Evolutionary conservation across 495 filamentous ascomycete genomes (phyloP).

Genomic region (Penicillium atrosanguineum): DNA sequence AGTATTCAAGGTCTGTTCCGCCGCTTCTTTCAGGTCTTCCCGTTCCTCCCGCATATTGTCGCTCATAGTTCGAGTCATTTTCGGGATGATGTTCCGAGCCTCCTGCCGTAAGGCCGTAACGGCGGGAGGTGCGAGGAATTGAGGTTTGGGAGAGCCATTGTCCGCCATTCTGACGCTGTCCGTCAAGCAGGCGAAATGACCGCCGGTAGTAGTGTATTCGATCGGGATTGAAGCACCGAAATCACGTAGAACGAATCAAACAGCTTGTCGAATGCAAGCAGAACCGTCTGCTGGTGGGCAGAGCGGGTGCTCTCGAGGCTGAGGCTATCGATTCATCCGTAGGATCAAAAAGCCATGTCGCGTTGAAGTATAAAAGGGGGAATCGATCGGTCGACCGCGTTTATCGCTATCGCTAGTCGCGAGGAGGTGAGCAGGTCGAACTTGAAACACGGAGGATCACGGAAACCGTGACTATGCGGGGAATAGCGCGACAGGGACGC

Average conservation of each 20-base stretch:
- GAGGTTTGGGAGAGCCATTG: constrained; percentile 39
- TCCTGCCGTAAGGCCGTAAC: constrained; percentile 56
- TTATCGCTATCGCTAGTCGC: neutral
- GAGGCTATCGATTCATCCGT: constrained; percentile 47
- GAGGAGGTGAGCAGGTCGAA: neutral
- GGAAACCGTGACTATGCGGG: constrained; percentile 38
- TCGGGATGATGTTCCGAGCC: constrained; percentile 42
- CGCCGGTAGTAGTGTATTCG: neutral
- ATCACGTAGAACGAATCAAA: constrained; percentile 4
- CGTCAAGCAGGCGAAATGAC: constrained; percentile 1
- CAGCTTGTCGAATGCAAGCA: constrained; percentile 25
- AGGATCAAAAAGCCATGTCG: constrained; percentile 45
- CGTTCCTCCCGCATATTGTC: constrained; percentile 74
- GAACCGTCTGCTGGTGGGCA: constrained; percentile 50
- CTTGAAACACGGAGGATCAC: constrained; percentile 25
- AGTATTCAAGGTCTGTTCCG: constrained; percentile 93
- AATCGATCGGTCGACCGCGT: neutral
- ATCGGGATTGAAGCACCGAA: neutral
- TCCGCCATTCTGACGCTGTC: constrained; percentile 41
- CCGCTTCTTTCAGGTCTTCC: constrained; percentile 89
- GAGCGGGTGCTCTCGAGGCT: constrained; percentile 44
- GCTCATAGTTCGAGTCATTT: constrained; percentile 60
- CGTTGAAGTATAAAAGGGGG: constrained; percentile 1
- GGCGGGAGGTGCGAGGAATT: constrained; percentile 49
- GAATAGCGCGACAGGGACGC: constrained; percentile 41